Base-by-base conservation (phyloP, 2,329 filamentous ascomycete species). In the Colletotrichum ledebouriae region DNA sequence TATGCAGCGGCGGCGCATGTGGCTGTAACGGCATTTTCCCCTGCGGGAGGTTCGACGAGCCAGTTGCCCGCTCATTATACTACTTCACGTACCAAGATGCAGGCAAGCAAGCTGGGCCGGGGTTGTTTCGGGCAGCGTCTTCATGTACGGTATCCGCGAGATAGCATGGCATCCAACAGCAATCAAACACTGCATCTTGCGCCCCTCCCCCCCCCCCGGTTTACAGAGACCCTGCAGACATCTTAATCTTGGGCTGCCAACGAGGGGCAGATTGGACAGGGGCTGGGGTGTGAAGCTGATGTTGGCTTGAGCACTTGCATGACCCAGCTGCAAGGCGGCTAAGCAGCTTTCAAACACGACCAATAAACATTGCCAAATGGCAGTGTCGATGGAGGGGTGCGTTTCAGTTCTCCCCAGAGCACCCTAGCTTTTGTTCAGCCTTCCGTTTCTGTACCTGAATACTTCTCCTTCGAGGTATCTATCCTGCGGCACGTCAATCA, bases 271-370 rank as follows among this genome's bases (percentile, higher is more conserved):
- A 66, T 59, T 37, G 20, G 39, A 65, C 69, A 69, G 60, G 69
- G 62, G 52, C 20, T 59, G 55, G 66, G 49, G 69, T 58, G 53
- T 63, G 66, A 49, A 61, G 42, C 12, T 68, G 56, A 57, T 63
- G 68, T 47, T 70, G 63, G 64, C 70, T 69, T 52, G 70, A 69
- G 53, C 68, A 70, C 70, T 70, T 69, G 70, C 70, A 71, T 71
- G 60, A 61, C 52, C 68, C 60, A 64, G 56, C 60, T 71, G 70
- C 70, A 70, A 71, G 68, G 70, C 70, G 70, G 70, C 70, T 71
- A 71, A 70, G 70, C 64, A 71, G 47, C 66, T 69, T 29, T 58
- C 61, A 69, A 65, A 69, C 59, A 57, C 52, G 34, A 2, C 70
- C 68, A 71, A 70, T 71, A 41, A 62, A 13, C 29, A 13, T 3